Conservation (phyloP, 805 yeast genomes). For the Metschnikowia cubensis region DNA sequence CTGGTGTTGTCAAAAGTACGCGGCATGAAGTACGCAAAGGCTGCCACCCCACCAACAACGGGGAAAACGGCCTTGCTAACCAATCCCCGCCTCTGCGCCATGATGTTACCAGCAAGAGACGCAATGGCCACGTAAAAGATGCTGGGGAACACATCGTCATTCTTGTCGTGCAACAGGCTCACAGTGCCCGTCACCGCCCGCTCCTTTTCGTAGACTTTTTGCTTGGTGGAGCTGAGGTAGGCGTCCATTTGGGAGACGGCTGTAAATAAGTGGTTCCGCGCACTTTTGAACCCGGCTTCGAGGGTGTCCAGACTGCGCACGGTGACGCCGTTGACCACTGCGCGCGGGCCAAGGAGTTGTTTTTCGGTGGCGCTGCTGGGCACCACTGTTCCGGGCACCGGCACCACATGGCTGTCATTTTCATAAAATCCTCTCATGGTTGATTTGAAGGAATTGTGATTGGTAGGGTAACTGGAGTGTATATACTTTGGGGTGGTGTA, state of each 20-base stretch:
- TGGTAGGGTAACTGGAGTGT: not conserved
- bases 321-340: slow-evolving; percentile 52
- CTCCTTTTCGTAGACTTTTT: slow-evolving; percentile 55
- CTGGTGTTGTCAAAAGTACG: slow-evolving; percentile 62
- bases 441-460: not conserved
- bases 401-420: slow-evolving; percentile 43
- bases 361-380: slow-evolving; percentile 42
- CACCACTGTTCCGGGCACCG: slow-evolving; percentile 48
- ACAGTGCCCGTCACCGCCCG: slow-evolving; percentile 59
- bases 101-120: slow-evolving; percentile 64
- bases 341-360: slow-evolving; percentile 43
- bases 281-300: slow-evolving; percentile 44
- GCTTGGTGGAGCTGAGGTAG: slow-evolving; percentile 46
- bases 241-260: slow-evolving; percentile 23
- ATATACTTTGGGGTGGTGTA: too few species aligned
- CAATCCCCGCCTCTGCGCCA: slow-evolving; percentile 64
- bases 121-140: slow-evolving; percentile 65
- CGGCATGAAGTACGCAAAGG: slow-evolving; percentile 72
- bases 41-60: slow-evolving; percentile 52
- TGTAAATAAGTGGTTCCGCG: slow-evolving; percentile 42
- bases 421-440: slow-evolving; percentile 43
- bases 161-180: slow-evolving; percentile 56
- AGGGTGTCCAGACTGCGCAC: slow-evolving; percentile 49
- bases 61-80: slow-evolving; percentile 56
- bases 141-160: slow-evolving; percentile 71